Evolutionary conservation across 108 stramenopile species (phyloP), one percentile per base, ranked within the genome.

Genomic region (Discostella stelligeroides): DNA sequence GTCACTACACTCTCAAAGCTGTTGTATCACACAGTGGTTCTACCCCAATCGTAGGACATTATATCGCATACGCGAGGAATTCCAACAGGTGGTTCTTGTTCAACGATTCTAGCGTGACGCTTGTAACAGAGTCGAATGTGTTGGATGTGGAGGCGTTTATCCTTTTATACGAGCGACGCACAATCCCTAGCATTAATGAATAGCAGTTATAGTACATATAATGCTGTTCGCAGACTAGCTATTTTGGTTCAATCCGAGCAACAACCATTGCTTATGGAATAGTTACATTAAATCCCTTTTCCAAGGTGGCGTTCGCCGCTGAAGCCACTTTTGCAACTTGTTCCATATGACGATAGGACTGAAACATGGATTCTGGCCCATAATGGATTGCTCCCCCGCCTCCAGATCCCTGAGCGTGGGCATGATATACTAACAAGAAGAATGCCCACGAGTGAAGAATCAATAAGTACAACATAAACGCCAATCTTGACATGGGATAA

Each of bases 391-490:
- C 62, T 24, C 78, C 79, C 9, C 58, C 56, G 30, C 76, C 74
- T 7, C 55, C 59, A 7, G 75, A 68, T n/a, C 90, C 89, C 70
- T 85, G 90, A 23, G 79, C 74, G 68, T 94, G 92, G 20, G 90
- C 88, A 71, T 94, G 92, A 51, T 91, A 88, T 38, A 94, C 85
- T 23, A 94, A 57, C 43, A 94, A 49, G 40, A 85, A 81, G 70
- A 94, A 91, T 28, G 92, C 88, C 92, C 92, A 94, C 20, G 82
- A 21, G 61, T 94, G 92, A 21, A 94, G 68, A 47, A 91, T 54
- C 5, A 87, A 34, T 28, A 94, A 50, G 47, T 94, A 94, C 20
- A 84, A n/a, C 49, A 94, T 76, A 64, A 94, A 94, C 37, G 68
- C 82, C 11, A 84, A 75, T 28, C 92, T 69, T 12, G 90, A 89